phyloP scores from a whole-genome alignment of 2,329 filamentous ascomycete species.

The Coniochaeta prunicola region DNA sequence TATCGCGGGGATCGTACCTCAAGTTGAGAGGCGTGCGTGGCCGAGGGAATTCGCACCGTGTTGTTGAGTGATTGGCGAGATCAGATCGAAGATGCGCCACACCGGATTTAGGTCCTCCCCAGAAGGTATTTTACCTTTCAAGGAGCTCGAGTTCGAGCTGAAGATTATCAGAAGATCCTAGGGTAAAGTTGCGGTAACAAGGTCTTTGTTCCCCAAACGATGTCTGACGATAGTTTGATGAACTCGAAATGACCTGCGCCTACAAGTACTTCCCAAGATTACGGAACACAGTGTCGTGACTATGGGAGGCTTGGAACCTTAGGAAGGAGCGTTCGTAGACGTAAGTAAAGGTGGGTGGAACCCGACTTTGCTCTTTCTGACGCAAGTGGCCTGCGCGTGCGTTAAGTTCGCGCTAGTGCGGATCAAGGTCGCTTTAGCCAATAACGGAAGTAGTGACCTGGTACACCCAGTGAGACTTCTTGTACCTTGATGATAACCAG shows the following conservation, averaged over 20 bases:
- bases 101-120: not conserved
- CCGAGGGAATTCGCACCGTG: not conserved
- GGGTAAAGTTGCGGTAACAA: not conserved
- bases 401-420: not conserved
- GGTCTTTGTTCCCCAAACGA: not conserved
- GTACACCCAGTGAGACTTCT: not conserved
- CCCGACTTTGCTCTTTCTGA: not conserved
- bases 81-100: not conserved
- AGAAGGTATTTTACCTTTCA: not conserved
- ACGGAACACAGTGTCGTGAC: not conserved
- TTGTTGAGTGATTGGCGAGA: not conserved
- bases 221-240: not conserved
- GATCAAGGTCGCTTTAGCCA: not conserved
- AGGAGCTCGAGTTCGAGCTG: not conserved
- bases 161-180: not conserved
- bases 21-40: not conserved
- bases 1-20: not conserved
- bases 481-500: not conserved
- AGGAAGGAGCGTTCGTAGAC: not conserved
- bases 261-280: not conserved
- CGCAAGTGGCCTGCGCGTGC: not conserved
- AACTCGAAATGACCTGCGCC: not conserved
- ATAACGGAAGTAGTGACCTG: not conserved
- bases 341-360: not conserved
- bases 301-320: not conserved